Evolutionary conservation across 1,139 yeast species (phyloP).

Genomic region (Scheffersomyces cryptocercus): DNA sequence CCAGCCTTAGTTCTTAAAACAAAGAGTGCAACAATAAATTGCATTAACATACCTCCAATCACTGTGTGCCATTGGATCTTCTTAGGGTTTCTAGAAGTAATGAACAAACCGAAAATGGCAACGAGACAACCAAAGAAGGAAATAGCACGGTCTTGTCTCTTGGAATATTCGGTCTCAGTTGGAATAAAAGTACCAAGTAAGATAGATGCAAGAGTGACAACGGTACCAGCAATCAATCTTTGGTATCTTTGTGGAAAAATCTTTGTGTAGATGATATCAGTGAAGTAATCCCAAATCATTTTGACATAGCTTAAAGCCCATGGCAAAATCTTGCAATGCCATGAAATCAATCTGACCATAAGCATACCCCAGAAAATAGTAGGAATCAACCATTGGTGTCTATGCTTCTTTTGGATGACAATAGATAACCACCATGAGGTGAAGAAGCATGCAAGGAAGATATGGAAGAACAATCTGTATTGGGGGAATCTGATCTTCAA

Average conservation of each 20-base stretch:
- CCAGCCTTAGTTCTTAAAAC: slow-evolving; percentile 64
- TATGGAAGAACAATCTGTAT: slow-evolving; percentile 24
- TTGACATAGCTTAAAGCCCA: slow-evolving; percentile 25
- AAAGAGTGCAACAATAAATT: slow-evolving; percentile 60
- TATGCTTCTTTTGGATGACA: slow-evolving; percentile 50
- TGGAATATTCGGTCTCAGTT: slow-evolving; percentile 49
- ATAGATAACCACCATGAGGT: slow-evolving; percentile 71
- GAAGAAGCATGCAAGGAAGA: slow-evolving; percentile 48
- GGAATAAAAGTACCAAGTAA: slow-evolving; percentile 60
- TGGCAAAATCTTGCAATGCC: slow-evolving; percentile 48
- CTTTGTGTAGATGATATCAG: slow-evolving; percentile 39
- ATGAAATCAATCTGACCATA: slow-evolving; percentile 56
- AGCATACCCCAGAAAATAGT: slow-evolving; percentile 56
- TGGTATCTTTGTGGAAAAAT: slow-evolving; percentile 34
- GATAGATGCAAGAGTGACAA: slow-evolving; percentile 47
- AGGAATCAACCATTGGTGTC: slow-evolving; percentile 65
- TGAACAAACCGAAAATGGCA: slow-evolving; percentile 45
- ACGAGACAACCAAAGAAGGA: slow-evolving; percentile 61
- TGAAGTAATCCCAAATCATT: slow-evolving; percentile 42
- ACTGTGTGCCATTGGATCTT: slow-evolving; percentile 63
- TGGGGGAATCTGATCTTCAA: slow-evolving; percentile 12
- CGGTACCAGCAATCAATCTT: slow-evolving; percentile 48
- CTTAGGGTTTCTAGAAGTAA: slow-evolving; percentile 48
- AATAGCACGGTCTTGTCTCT: slow-evolving; percentile 55
- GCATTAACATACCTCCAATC: slow-evolving; percentile 63